Base-by-base conservation (phyloP, 1,284 basidiomycete species). In the Stereum hirsutum region DNA sequence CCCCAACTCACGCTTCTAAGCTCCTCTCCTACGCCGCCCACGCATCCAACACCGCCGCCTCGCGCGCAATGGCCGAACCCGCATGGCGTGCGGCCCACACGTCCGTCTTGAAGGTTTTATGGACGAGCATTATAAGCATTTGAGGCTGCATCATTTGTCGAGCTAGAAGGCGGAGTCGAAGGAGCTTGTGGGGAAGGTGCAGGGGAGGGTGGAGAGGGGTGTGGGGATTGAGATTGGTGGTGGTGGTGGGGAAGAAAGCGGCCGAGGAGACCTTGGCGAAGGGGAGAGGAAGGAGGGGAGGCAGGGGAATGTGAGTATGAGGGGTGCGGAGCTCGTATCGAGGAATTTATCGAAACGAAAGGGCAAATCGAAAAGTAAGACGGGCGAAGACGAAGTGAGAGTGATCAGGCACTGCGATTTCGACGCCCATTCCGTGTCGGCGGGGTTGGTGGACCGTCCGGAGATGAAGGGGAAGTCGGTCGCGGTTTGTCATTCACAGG, bases 341-440 rank as follows among this genome's bases (percentile, higher is more conserved):
- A 59, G 57, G 45, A 72, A 70, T 8, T 68, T 72, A 5, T 61
- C 64, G 20, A 73, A 71, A 54, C 64, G 59, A 44, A 79, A 79
- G 54, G 74, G 72, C 21, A 83, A 85, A 55, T 72, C 61, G 24
- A 64, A 58, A 39, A 73, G 62, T 33, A 64, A 58, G 39, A 35
- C 49, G 1, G 37, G 49, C 1, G 57, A 60, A 20, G 61, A 63
- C 11, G 61, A 69, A 26, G 75, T 82, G 37, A 72, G 76, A 11
- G 76, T 89, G 14, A 86, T 95, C 53, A 86, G 96, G 76, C 93
- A 97, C 55, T 89, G 90, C 55, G 93, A 97, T 61, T 98, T 99
- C 55, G 95, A 99, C 58, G 91, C 86, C 54, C 99, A 98, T 70
- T 99, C 99, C 57, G 93, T 97, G 10, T 82, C 88, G 1, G 92